Percentiles rank a stretch among this genome's conserved stretches.
These are phyloP conservation scores for Vickermania spadyakhi DNA, from an alignment of 208 protist genomes.

Conservation along the genomic window DNA sequence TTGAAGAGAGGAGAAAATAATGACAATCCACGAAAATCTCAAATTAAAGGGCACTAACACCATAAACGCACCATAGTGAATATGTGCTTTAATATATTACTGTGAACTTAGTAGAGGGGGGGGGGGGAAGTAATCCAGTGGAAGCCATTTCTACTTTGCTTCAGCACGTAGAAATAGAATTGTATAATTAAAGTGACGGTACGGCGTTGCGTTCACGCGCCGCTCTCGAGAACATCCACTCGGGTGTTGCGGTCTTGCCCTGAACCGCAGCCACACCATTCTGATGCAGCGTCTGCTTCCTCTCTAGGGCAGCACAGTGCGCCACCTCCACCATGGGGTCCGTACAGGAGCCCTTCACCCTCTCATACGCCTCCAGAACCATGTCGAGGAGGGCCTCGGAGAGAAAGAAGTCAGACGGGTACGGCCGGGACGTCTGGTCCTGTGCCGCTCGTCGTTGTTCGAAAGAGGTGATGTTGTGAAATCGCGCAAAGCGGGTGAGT, in stretches of 20 bases:
- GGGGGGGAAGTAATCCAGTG: too few species aligned
- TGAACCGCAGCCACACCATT: constrained; percentile 9
- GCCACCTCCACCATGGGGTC: constrained; percentile 37
- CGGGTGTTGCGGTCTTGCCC: constrained; percentile 9
- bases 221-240: constrained; percentile 58
- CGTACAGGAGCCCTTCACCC: constrained; percentile 20
- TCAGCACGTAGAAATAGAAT: too few species aligned
- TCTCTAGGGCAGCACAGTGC: constrained; percentile 31
- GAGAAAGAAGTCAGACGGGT: constrained; percentile 53
- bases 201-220: constrained; percentile 14
- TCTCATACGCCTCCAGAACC: constrained; percentile 40
- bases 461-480: constrained; percentile 48
- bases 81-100: too few species aligned
- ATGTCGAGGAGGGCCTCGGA: constrained; percentile 41
- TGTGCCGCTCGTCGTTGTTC: constrained; percentile 33
- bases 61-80: too few species aligned
- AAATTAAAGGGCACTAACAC: neutral
- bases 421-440: constrained; percentile 28
- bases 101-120: too few species aligned
- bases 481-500: constrained; percentile 51
- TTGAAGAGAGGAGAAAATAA: neutral
- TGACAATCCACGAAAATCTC: neutral
- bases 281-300: constrained; percentile 11
- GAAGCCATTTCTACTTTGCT: too few species aligned
- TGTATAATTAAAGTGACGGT: neutral